phyloP scores from a whole-genome alignment of 2,329 filamentous ascomycete species.

The Ophiostoma sp. region DNA sequence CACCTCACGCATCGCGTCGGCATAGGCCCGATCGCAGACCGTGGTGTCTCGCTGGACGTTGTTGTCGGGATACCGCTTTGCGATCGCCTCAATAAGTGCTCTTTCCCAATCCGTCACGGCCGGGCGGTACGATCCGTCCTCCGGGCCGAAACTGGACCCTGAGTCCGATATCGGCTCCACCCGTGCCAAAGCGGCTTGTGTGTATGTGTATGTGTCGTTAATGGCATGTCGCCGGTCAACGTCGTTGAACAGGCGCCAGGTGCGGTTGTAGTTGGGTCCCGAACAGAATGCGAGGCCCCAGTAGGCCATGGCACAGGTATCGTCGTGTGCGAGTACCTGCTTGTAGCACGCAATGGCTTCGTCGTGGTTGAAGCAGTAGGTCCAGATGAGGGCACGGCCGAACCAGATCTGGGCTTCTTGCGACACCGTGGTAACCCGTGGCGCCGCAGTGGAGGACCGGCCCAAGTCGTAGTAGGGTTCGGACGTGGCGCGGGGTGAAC shows the following conservation, averaged over 20 bases:
- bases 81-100: constrained; percentile 18
- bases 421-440: constrained; percentile 16
- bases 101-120: constrained; percentile 16
- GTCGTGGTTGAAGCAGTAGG: constrained; percentile 74
- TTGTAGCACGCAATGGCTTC: constrained; percentile 67
- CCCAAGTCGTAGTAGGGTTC: constrained; percentile 25
- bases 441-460: neutral
- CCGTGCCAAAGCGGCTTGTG: neutral
- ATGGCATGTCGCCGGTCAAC: constrained; percentile 49
- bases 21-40: constrained; percentile 13
- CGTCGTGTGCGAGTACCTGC: constrained; percentile 56
- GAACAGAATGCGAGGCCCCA: constrained; percentile 71
- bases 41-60: constrained; percentile 10
- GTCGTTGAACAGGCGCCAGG: constrained; percentile 69
- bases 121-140: neutral
- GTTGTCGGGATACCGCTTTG: constrained; percentile 16
- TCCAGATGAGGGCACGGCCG: constrained; percentile 70
- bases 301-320: constrained; percentile 60
- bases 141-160: neutral
- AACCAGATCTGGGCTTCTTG: constrained; percentile 60
- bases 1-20: constrained; percentile 21
- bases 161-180: neutral
- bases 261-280: constrained; percentile 76
- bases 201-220: constrained; percentile 6
- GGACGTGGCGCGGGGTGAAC: constrained; percentile 4